Evolutionary conservation across 2,329 filamentous ascomycete genomes (phyloP), one percentile per base, ranked within the genome.

Genomic region (Teratosphaeria gauchensis): DNA sequence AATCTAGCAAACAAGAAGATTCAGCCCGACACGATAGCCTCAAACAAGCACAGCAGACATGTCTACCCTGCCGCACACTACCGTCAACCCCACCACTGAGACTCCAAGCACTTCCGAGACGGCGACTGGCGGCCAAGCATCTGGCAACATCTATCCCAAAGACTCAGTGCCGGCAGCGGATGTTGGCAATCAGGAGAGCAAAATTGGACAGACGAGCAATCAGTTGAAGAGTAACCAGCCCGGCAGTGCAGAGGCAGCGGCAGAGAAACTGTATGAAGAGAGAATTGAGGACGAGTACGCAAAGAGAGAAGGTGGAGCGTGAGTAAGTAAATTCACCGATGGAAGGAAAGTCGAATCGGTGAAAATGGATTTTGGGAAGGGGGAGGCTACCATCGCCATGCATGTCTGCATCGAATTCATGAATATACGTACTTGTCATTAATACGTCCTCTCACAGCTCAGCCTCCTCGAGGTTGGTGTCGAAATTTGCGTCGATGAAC

Each of bases 401-500:
- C 24, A 28, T 28, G 24, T 38, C 14, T 38, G 12, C n/a, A 55
- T 5, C 21, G n/a, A 16, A 35, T 11, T 14, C 33, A 42, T 42
- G 12, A 42, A 16, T 42, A 42, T 42, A 12, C 5, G 2, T 5
- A 42, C 35, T 16, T 14, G 12, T 42, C 35, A 42, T 42, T 28
- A 4, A 28, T 7, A 42, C n/a, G 6, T 14, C 14, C 9, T 42
- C n/a, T 46, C 56, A 60, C 11, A 58, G 42, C 51, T 57, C 48
- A 46, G 60, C 60, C 14, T 56, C 54, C 19, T 58, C 68, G 14
- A 82, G 63, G 63, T 80, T 80, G 2, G 53, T 71, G 9, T 68
- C 63, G 61, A 78, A 79, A 21, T 75, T 76, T 1, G 60, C 65
- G 63, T 80, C 74, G 62, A 76, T 75, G 57, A 80, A 79, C 9